Evolutionary conservation across 768 basidiomycete genomes (phyloP).

Genomic region (Daedaleopsis nitida): DNA sequence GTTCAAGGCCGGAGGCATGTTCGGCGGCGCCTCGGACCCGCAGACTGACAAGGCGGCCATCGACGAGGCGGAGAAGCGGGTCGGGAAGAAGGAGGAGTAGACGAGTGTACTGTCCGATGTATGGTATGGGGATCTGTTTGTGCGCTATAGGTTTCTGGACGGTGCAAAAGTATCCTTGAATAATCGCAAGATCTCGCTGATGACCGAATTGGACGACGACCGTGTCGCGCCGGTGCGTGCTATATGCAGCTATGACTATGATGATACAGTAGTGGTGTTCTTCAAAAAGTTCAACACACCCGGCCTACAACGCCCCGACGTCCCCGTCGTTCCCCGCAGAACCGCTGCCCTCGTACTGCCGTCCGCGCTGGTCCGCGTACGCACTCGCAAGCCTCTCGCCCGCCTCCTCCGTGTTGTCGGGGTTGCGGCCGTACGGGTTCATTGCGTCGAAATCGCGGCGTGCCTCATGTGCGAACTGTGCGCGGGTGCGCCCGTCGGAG

Average conservation of each 20-base stretch:
- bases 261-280: background rate
- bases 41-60: conserved; percentile 86
- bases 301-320: conserved; percentile 7
- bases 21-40: conserved; percentile 72
- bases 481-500: conserved; percentile 22
- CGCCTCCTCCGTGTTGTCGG: conserved; percentile 22
- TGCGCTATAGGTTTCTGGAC: conserved; percentile 1
- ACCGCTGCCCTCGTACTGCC: conserved; percentile 26
- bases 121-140: background rate
- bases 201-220: too few species aligned
- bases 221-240: too few species aligned
- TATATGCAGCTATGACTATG: background rate
- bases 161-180: background rate
- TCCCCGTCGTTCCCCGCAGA: conserved; percentile 20
- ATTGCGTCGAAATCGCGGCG: conserved; percentile 27
- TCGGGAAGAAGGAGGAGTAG: conserved; percentile 81
- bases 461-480: conserved; percentile 26
- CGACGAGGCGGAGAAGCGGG: conserved; percentile 85
- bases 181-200: background rate
- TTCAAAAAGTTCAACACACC: background rate
- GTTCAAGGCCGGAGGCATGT: conserved; percentile 77
- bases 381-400: conserved; percentile 22
- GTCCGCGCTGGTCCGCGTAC: conserved; percentile 22
- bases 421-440: conserved; percentile 28
- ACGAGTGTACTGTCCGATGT: background rate